A percentile compares a stretch with the other conserved stretches of the same genome.
Conservation (phyloP, 2,329 filamentous ascomycete species). For the Pseudocercospora vitis region DNA sequence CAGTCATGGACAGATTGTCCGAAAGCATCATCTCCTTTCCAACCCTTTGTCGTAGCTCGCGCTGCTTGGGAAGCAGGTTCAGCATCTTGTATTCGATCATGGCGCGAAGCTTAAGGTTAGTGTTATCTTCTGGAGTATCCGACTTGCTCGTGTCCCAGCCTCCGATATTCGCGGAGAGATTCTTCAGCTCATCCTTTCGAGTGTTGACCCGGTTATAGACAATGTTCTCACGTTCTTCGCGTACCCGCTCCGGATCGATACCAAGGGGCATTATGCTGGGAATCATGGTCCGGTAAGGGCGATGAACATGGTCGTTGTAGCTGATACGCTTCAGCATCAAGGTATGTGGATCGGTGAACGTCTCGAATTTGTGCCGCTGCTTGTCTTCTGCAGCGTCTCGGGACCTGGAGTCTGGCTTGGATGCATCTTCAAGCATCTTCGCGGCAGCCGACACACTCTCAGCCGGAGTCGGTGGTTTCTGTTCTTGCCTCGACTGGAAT, state of each 20-base stretch:
- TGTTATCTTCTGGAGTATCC: slow-evolving; percentile 70
- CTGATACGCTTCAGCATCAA: slow-evolving; percentile 62
- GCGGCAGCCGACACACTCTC: slow-evolving; percentile 46
- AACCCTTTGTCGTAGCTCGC: slow-evolving; percentile 79
- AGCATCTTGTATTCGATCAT: slow-evolving; percentile 95
- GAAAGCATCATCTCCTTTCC: slow-evolving; percentile 91
- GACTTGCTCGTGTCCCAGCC: slow-evolving; percentile 77
- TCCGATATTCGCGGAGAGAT: slow-evolving; percentile 78
- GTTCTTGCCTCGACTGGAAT: slow-evolving; percentile 67
- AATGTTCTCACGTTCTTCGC: slow-evolving; percentile 82
- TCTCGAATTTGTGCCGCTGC: slow-evolving; percentile 61
- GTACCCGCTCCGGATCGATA: slow-evolving; percentile 79
- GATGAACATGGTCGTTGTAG: slow-evolving; percentile 75
- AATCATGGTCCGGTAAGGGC: slow-evolving; percentile 75
- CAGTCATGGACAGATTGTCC: slow-evolving; percentile 95
- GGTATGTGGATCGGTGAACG: slow-evolving; percentile 71
- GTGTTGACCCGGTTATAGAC: slow-evolving; percentile 88
- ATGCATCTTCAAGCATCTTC: slow-evolving; percentile 55
- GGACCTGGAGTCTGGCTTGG: slow-evolving; percentile 43
- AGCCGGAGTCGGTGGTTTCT: slow-evolving; percentile 46
- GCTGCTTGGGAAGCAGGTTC: slow-evolving; percentile 83
- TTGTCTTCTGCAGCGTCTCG: slow-evolving; percentile 39
- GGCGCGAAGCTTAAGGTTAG: slow-evolving; percentile 81
- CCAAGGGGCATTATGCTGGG: slow-evolving; percentile 87
- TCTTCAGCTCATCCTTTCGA: slow-evolving; percentile 79